A percentile compares a stretch with the other conserved stretches of the same genome.
These are phyloP conservation scores for Trichosporon ovoides DNA, from an alignment of 1,284 basidiomycete species.

Conservation along the genomic window DNA sequence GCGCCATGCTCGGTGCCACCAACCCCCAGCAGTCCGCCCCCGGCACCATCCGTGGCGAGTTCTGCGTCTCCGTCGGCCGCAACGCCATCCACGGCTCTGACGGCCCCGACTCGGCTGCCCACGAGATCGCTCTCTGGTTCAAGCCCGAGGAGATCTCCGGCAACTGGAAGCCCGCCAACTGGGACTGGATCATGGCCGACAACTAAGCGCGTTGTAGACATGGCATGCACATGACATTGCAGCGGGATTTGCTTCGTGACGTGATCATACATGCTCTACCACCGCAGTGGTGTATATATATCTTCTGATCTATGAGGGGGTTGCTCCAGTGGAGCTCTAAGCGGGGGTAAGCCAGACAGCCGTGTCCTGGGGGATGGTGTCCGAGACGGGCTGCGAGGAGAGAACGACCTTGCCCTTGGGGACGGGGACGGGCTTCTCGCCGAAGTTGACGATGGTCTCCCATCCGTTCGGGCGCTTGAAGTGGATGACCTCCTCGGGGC, in stretches of 20 bases:
- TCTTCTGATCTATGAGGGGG: too few relatives aligned
- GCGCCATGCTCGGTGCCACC: slow-evolving; percentile 45
- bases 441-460: slow-evolving; percentile 37
- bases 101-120: slow-evolving; percentile 51
- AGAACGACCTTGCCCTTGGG: slow-evolving; percentile 33
- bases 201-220: slow-evolving; percentile 19
- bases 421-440: slow-evolving; percentile 21
- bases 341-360: slow-evolving; percentile 20
- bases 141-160: slow-evolving; percentile 49
- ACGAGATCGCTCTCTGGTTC: slow-evolving; percentile 53
- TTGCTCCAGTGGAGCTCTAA: too few relatives aligned
- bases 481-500: slow-evolving; percentile 24
- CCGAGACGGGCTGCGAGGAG: slow-evolving; percentile 11
- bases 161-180: slow-evolving; percentile 40
- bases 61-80: slow-evolving; percentile 25
- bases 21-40: slow-evolving; percentile 43
- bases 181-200: slow-evolving; percentile 23
- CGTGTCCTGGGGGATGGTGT: slow-evolving; percentile 17
- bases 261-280: background rate
- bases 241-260: background rate
- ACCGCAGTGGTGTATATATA: background rate
- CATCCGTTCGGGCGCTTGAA: slow-evolving; percentile 40
- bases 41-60: slow-evolving; percentile 12
- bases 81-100: slow-evolving; percentile 53
- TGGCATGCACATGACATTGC: background rate